Conservation (phyloP, 2,329 filamentous ascomycete species). For the Scedosporium apiospermum region DNA sequence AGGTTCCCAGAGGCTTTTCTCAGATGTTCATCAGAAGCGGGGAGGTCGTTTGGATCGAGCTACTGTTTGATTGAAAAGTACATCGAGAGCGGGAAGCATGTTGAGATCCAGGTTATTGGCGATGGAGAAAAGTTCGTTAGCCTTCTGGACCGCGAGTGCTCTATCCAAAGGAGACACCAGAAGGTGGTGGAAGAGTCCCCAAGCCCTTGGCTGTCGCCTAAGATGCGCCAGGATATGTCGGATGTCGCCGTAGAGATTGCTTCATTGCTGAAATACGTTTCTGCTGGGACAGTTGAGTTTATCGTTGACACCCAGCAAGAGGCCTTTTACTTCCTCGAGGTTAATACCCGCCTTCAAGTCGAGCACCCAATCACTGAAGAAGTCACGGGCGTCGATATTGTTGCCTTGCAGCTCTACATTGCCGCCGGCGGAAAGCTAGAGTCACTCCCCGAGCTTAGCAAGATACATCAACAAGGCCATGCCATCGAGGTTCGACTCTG, state of each 20-base stretch:
- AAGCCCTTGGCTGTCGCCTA: conserved; percentile 15
- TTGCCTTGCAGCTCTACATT: conserved; percentile 12
- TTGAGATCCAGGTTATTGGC: conserved; percentile 42
- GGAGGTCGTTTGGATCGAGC: neutral
- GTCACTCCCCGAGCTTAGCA: neutral
- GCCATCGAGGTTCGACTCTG: conserved; percentile 31
- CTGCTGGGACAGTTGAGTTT: conserved; percentile 32
- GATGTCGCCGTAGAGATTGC: conserved; percentile 21
- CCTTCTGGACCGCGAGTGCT: conserved; percentile 39
- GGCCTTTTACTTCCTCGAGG: conserved; percentile 33
- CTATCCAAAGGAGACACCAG: conserved; percentile 39
- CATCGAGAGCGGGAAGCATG: conserved; percentile 29
- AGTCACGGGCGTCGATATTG: conserved; percentile 27
- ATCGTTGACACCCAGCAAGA: conserved; percentile 20
- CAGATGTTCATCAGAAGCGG: conserved; percentile 1
- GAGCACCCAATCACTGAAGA: conserved; percentile 35
- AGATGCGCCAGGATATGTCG: conserved; percentile 20
- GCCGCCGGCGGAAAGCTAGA: conserved; percentile 5
- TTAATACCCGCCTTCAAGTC: conserved; percentile 34
- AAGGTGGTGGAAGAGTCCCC: conserved; percentile 39
- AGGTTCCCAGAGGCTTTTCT: conserved; percentile 13
- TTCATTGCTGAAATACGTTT: conserved; percentile 20
- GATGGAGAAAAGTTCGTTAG: conserved; percentile 31
- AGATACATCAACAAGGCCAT: conserved; percentile 18
- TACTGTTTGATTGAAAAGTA: conserved; percentile 29